phyloP scores from a whole-genome alignment of 495 filamentous ascomycete species.

The Neurospora tetraspora region DNA sequence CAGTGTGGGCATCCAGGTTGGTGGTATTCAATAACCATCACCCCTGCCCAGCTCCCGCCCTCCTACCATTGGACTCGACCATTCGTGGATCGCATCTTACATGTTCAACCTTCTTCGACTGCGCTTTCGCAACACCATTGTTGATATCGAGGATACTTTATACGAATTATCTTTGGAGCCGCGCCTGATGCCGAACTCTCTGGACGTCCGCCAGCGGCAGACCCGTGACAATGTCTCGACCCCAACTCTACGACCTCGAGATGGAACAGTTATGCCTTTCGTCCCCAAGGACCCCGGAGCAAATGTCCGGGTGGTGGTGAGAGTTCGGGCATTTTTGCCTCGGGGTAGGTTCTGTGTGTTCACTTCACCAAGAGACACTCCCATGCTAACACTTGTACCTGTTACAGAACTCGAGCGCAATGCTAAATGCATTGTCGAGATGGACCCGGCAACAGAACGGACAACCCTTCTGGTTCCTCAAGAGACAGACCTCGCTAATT shows the following conservation, averaged over 20 bases:
- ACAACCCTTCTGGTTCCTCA: slow-evolving; percentile 69
- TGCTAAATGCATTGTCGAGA: slow-evolving; percentile 75
- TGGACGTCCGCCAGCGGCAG: slow-evolving; percentile 18
- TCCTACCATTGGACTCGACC: not conserved
- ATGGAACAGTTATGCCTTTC: slow-evolving; percentile 43
- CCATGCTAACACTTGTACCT: not conserved
- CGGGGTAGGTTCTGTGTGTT: slow-evolving; percentile 51
- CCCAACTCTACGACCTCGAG: slow-evolving; percentile 62
- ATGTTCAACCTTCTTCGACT: slow-evolving; percentile 30
- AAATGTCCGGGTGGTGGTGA: slow-evolving; percentile 90
- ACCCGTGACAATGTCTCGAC: slow-evolving; percentile 54
- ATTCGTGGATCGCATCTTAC: not conserved
- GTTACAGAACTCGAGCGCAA: slow-evolving; percentile 64
- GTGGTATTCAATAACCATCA: not conserved
- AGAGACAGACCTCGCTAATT: slow-evolving; percentile 52
- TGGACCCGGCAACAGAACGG: slow-evolving; percentile 76
- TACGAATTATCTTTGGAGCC: slow-evolving; percentile 35
- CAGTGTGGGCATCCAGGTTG: not conserved
- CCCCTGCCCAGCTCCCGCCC: not conserved
- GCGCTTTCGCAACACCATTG: slow-evolving; percentile 27
- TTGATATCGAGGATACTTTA: slow-evolving; percentile 33
- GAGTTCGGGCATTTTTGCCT: slow-evolving; percentile 79
- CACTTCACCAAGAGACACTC: not conserved
- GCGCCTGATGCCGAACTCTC: slow-evolving; percentile 34
- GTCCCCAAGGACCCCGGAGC: slow-evolving; percentile 52